phyloP scores from a whole-genome alignment of 2,329 filamentous ascomycete species.

The Bimuria novae-zelandiae region DNA sequence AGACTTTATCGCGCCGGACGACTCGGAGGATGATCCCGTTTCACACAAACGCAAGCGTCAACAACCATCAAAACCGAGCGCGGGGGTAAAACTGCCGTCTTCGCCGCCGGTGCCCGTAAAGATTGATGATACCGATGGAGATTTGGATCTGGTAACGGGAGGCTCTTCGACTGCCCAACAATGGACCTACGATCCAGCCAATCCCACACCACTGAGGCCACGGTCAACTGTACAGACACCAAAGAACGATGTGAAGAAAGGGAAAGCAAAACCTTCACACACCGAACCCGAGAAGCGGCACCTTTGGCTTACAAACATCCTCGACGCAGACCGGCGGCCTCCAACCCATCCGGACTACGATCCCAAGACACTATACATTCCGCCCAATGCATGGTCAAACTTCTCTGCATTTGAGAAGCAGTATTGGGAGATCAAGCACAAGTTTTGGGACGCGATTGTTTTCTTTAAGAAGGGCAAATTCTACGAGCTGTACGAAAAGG shows the following conservation, averaged over 20 bases:
- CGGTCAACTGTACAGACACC: conserved; percentile 43
- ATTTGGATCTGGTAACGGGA: conserved; percentile 59
- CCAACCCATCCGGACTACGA: conserved; percentile 86
- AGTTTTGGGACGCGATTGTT: conserved; percentile 95
- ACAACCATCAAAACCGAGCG: conserved; percentile 65
- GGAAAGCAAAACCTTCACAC: conserved; percentile 71
- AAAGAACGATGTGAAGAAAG: conserved; percentile 38
- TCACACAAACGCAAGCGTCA: conserved; percentile 73
- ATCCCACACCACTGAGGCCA: conserved; percentile 56
- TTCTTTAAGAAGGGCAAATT: conserved; percentile 99
- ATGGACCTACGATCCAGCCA: conserved; percentile 75
- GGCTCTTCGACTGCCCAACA: conserved; percentile 74
- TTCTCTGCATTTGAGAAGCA: conserved; percentile 97
- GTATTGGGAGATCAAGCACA: conserved; percentile 99
- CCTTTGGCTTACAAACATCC: conserved; percentile 83
- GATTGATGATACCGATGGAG: conserved; percentile 51
- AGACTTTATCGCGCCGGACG: conserved; percentile 86
- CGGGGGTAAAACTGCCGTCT: conserved; percentile 55
- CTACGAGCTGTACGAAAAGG: conserved; percentile 97
- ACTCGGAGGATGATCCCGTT: conserved; percentile 71
- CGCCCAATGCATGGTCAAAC: conserved; percentile 74
- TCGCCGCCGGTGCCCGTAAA: conserved; percentile 43
- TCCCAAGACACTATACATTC: conserved; percentile 87
- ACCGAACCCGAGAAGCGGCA: conserved; percentile 87
- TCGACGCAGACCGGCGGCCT: conserved; percentile 81